phyloP scores from a whole-genome alignment of 768 basidiomycete genomes.

The Neoboletus magnificus region DNA sequence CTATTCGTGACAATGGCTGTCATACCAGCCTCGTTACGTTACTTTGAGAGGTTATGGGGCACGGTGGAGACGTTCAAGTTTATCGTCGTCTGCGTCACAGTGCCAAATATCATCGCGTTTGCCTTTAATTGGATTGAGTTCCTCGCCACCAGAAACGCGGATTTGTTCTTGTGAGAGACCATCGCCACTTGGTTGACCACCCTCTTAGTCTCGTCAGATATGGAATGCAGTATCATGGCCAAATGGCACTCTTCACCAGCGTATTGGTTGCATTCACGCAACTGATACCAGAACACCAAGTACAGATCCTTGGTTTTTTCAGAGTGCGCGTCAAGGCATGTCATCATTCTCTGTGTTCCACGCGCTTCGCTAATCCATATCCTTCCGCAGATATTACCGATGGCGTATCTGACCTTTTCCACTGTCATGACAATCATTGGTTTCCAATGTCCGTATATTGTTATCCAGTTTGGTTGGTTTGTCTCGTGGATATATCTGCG shows the following conservation, averaged over 20 bases:
- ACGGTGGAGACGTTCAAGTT: slow-evolving; percentile 82
- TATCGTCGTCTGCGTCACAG: slow-evolving; percentile 70
- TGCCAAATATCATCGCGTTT: slow-evolving; percentile 86
- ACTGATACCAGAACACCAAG: slow-evolving; percentile 95
- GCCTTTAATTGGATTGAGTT: slow-evolving; percentile 89
- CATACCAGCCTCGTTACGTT: slow-evolving; percentile 80
- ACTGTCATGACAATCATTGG: slow-evolving; percentile 80
- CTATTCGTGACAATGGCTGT: slow-evolving; percentile 71
- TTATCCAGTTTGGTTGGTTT: slow-evolving; percentile 99
- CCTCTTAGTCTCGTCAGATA: slow-evolving; percentile 49
- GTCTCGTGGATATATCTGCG: slow-evolving; percentile 93
- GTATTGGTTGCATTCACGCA: slow-evolving; percentile 96
- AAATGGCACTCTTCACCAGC: slow-evolving; percentile 86
- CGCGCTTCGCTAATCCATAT: not conserved
- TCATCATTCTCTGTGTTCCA: not conserved
- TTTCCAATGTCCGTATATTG: slow-evolving; percentile 84
- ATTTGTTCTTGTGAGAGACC: slow-evolving; percentile 70
- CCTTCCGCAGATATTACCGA: slow-evolving; percentile 74
- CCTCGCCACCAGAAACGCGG: slow-evolving; percentile 61
- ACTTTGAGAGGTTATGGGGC: slow-evolving; percentile 95
- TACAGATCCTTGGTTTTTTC: slow-evolving; percentile 83
- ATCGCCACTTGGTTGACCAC: slow-evolving; percentile 4
- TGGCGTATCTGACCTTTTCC: slow-evolving; percentile 89
- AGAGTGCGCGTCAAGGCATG: slow-evolving; percentile 87
- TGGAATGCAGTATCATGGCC: slow-evolving; percentile 87